Base-by-base conservation (phyloP, 2,329 filamentous ascomycete genomes). In the Fusarium circinatum region DNA sequence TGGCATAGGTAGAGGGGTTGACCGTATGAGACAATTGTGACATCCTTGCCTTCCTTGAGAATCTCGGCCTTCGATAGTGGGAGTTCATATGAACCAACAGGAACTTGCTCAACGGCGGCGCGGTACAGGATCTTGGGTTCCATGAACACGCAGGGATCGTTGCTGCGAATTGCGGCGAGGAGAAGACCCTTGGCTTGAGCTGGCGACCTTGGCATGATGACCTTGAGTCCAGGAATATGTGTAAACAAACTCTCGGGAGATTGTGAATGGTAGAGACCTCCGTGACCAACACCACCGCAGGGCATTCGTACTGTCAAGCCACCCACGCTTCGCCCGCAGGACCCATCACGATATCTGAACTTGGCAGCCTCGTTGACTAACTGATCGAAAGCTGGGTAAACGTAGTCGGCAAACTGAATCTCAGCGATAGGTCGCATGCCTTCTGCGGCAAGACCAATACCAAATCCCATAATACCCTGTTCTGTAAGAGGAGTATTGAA, bases 401-500 rank as follows among this genome's bases (percentile, higher is more conserved):
- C 91, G 81, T 98, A 98, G 81, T 98, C 95, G 67, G 95, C 95
- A 79, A 98, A 98, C 81, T 98, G 95, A 62, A 98, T 95, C 85
- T 99, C 96, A 1, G 96, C 96, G 30, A 98, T 90, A 0, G 96
- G 94, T 65, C 93, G 92, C 93, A 98, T 95, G 30, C 96, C 96
- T 84, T 98, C 93, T 12, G 94, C 94, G 0, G 96, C 95, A 41
- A 92, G 90, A 5, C 96, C 96, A 75, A 98, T 95, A 17, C 92
- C 96, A 79, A 98, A 98, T 0, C 96, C 96, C 67, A 97, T 89
- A 75, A 99, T 96, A 3, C 96, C 96, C 83, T 98, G 96, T 81
- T 99, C 96, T 39, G 92, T 94, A 75, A 99, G 84, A 1, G 96
- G 96, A 24, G 95, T 98, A 83, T 99, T 98, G 87, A 99, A 99